phyloP scores from a whole-genome alignment of 228 moss, liverwort and hornwort genomes.

The Sphagnum magellanicum region DNA sequence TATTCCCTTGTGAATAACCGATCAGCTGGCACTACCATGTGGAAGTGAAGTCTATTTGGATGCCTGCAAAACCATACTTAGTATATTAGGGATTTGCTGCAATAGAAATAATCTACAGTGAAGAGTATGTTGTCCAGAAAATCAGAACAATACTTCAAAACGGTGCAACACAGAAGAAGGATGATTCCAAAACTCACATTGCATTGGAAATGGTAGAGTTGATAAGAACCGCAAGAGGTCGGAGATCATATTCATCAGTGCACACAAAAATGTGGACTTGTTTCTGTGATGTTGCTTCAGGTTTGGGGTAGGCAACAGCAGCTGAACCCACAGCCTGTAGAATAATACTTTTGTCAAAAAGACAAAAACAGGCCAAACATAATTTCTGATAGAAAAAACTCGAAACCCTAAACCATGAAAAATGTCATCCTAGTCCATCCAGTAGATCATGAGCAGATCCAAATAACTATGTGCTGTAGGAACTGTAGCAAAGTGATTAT shows the following conservation, averaged over 20 bases:
- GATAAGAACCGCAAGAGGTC: constrained; percentile 58
- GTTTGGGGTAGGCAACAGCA: background rate
- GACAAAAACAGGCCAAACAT: too few relatives aligned
- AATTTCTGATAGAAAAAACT: too few relatives aligned
- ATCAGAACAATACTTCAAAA: background rate
- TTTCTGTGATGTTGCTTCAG: background rate
- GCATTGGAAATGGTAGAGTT: constrained; percentile 59
- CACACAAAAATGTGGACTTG: constrained; percentile 54
- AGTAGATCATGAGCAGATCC: background rate
- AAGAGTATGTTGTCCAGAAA: background rate
- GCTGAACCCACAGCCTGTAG: background rate
- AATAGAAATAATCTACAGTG: background rate
- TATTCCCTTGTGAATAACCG: constrained; percentile 32
- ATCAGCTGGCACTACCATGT: constrained; percentile 48
- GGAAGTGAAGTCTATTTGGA: constrained; percentile 45
- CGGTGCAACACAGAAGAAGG: background rate
- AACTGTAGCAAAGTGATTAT: too few relatives aligned
- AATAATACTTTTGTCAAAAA: too few relatives aligned
- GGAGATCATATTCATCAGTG: constrained; percentile 60
- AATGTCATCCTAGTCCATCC: background rate
- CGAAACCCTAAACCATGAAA: background rate
- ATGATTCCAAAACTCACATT: constrained; percentile 22
- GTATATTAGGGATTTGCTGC: background rate
- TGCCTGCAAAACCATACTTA: constrained; percentile 24
- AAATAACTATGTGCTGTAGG: too few relatives aligned